These are phyloP conservation scores for Parasitella parasitica DNA, from an alignment of 371 early-diverging fungal genomes.

Conservation along the genomic window DNA sequence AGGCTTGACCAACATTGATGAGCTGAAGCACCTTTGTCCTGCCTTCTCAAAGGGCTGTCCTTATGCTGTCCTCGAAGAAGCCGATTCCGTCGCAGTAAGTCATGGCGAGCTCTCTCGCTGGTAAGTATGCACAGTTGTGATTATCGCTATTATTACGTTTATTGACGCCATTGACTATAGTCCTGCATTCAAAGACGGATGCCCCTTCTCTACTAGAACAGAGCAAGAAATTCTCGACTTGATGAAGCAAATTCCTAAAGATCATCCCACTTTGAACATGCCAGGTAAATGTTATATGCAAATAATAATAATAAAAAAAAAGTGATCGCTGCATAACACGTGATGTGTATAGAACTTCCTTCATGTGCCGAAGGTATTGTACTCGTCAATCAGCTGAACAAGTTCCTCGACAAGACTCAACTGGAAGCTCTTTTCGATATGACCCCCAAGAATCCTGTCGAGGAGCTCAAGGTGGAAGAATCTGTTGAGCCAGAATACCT, in stretches of 20 bases:
- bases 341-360: slow-evolving; percentile 33
- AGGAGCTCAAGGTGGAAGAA: slow-evolving; percentile 3
- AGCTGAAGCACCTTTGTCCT: slow-evolving; percentile 46
- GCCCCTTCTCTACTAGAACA: slow-evolving; percentile 45
- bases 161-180: slow-evolving; percentile 11
- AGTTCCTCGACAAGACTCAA: slow-evolving; percentile 30
- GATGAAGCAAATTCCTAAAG: slow-evolving; percentile 37
- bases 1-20: slow-evolving; percentile 30
- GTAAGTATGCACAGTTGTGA: slow-evolving; percentile 15
- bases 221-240: slow-evolving; percentile 36
- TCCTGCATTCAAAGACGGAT: slow-evolving; percentile 50
- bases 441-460: background rate
- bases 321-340: background rate
- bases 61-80: slow-evolving; percentile 42
- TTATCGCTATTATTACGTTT: background rate
- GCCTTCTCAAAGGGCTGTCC: slow-evolving; percentile 52
- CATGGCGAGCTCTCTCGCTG: slow-evolving; percentile 44
- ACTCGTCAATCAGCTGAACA: slow-evolving; percentile 40
- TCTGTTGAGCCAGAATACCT: slow-evolving; percentile 19
- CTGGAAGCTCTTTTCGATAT: slow-evolving; percentile 18
- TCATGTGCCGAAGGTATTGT: slow-evolving; percentile 40
- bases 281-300: slow-evolving; percentile 15
- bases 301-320: background rate
- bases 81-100: slow-evolving; percentile 27
- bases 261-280: slow-evolving; percentile 42